phyloP scores from a whole-genome alignment of 345 rosid species.

The Noccaea caerulescens region DNA sequence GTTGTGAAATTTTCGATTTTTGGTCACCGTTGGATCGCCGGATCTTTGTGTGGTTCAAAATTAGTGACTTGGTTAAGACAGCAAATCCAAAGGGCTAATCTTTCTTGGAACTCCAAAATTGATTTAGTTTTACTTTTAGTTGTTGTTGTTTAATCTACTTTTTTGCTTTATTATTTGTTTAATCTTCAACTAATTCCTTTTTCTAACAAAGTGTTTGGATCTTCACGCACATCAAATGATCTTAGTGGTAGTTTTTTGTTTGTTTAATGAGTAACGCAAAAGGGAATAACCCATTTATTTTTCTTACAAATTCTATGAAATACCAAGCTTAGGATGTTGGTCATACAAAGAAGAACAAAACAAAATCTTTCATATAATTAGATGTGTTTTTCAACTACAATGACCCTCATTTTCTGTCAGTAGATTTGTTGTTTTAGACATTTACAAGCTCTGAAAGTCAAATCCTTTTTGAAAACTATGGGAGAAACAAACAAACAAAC shows the following conservation, averaged over 20 bases:
- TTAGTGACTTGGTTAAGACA: constrained; percentile 32
- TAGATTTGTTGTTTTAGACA: constrained; percentile 12
- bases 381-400: constrained; percentile 21
- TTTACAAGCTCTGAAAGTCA: constrained; percentile 19
- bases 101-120: constrained; percentile 39
- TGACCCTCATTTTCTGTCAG: constrained; percentile 21
- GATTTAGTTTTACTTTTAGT: constrained; percentile 22
- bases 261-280: not conserved
- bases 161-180: constrained; percentile 34
- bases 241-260: not conserved
- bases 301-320: not conserved
- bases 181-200: constrained; percentile 27
- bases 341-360: too few species aligned
- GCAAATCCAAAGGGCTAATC: constrained; percentile 45
- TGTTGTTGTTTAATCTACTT: not conserved
- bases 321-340: not conserved
- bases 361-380: constrained; percentile 11
- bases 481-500: not conserved
- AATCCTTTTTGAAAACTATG: constrained; percentile 30
- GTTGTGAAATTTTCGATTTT: constrained; percentile 36
- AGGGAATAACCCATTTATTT: not conserved
- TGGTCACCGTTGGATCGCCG: constrained; percentile 31
- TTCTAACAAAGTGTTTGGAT: constrained; percentile 31
- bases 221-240: constrained; percentile 46
- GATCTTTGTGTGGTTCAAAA: constrained; percentile 30